These are phyloP conservation scores for Cystobasidiaceae sp. DNA, from an alignment of 1,284 basidiomycete genomes.

Conservation along the genomic window DNA sequence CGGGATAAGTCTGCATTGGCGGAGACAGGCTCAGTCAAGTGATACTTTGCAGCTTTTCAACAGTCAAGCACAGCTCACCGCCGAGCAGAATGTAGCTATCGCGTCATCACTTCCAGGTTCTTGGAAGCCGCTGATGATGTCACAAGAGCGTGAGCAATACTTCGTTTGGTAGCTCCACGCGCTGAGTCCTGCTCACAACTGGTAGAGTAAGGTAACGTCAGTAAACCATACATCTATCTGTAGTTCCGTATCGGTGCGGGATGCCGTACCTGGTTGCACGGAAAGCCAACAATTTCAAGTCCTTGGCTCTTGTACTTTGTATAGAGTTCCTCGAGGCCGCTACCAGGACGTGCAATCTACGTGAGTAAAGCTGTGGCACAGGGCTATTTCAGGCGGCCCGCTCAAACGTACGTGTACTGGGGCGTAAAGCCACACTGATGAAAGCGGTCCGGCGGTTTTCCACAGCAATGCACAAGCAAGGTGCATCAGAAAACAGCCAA, in stretches of 20 bases:
- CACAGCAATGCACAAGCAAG: too few relatives aligned
- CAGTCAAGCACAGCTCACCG: background rate
- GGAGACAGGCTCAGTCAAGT: background rate
- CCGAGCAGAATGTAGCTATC: slow-evolving; percentile 35
- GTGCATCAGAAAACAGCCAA: too few relatives aligned
- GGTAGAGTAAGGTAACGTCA: too few relatives aligned
- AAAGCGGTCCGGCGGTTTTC: too few relatives aligned
- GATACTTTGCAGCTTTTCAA: background rate
- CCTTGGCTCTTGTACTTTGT: slow-evolving; percentile 52
- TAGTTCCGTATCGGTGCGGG: too few relatives aligned
- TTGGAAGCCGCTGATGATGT: slow-evolving; percentile 1
- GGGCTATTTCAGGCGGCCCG: too few relatives aligned
- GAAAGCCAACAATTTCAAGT: slow-evolving; percentile 43
- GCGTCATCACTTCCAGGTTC: slow-evolving; percentile 25
- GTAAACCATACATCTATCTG: too few relatives aligned
- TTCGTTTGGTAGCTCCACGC: too few relatives aligned
- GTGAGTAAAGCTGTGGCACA: too few relatives aligned
- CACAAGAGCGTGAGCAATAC: background rate
- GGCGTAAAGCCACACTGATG: slow-evolving; percentile 38
- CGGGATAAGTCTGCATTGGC: slow-evolving; percentile 37
- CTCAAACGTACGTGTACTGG: slow-evolving; percentile 20
- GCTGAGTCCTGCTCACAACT: too few relatives aligned
- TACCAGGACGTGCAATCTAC: background rate
- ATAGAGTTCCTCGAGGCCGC: slow-evolving; percentile 46
- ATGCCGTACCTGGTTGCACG: slow-evolving; percentile 49